Evolutionary conservation across 768 basidiomycete genomes (phyloP), one percentile per base, ranked within the genome.

Genomic region (Suillus subalutaceus): DNA sequence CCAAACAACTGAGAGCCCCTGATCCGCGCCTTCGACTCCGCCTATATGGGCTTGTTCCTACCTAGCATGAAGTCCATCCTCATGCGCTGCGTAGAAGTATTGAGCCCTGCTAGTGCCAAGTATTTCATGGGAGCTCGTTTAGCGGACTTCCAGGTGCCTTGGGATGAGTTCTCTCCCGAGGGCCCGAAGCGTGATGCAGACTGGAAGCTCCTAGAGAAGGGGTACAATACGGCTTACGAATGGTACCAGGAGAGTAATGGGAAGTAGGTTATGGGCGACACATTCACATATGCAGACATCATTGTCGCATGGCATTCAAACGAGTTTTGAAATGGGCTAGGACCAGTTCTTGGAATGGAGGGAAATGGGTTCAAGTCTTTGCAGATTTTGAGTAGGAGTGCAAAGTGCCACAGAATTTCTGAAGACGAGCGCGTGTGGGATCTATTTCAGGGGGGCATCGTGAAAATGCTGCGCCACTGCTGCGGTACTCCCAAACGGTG

Each of bases 91-190:
- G 69, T 70, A 12, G 53, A 71, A 20, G 65, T 75, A 43, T 66
- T 85, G 65, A 78, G 74, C 41, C 72, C 77, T 6, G 68, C 65
- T 53, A 83, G 83, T 65, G 64, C 66, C 43, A 75, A 71, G 35
- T 80, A 79, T 71, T 86, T 83, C 67, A 69, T 79, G 71, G 76
- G 56, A 20, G 37, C 48, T 26, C 48, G 81, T 40, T 77, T 78
- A 63, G 65, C n/a, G 2, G 26, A 7, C 3, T 74, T 79, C 55
- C 81, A 81, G 8, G 72, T 66, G 52, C 71, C 72, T n/a, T 66
- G 86, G 60, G 81, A 84, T 37, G 78, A 83, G 40, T 67, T 83
- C 40, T 72, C 73, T 7, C 79, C 81, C 0, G 74, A 72, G 53
- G 79, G 79, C 6, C 77, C 80, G 16, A 72, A 66, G 62, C 71